Base-by-base conservation (phyloP, 129 eudicot species). In the Chrysanthemum seticuspe region DNA sequence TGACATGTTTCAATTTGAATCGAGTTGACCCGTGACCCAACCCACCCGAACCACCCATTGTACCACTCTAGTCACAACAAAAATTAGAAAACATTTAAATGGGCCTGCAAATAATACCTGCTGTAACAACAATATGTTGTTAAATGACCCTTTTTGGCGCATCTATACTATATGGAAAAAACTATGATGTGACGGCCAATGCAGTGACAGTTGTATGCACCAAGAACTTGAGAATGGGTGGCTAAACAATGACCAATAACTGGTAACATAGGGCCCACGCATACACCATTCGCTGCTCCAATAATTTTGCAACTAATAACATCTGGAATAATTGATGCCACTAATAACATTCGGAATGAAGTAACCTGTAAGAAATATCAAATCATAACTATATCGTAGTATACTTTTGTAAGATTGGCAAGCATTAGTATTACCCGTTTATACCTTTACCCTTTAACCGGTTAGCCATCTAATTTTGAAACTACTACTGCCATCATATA, bases 91-190 rank as follows among this genome's bases (percentile, higher is more conserved):
- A 29, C 5, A 29, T 29, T 29, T 29, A 29, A 2, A 29, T 29
- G 2, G 4, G 40, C 18, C 55, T 45, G 53, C 12, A 23, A 65
- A 54, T 2, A 13, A 50, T 85, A 89, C 96, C 93, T 89, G 72
- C 53, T 58, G 85, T 83, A 63, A 79, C 56, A 62, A 89, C 75
- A 2, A 90, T 80, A 56, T 89, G 96, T 83, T 89, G 96, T 69
- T 87, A 60, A 40, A 87, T 77, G 58, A 87, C 84, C 75, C 96
- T 81, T 83, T 89, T 89, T 12, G 92, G 96, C 45, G 96, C 93
- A 65, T 89, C 88, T 76, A 19, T 19, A 19, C 21, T 19, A 19
- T 19, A 19, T 19, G 21, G 21, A 19, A 19, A 19, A 19, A 19
- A 19, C 21, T 19, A 19, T 19, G 21, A 0, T 19, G 21, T 19